These are phyloP conservation scores for Leccinum subfulvum DNA, from an alignment of 1,284 basidiomycete genomes.

Conservation along the genomic window DNA sequence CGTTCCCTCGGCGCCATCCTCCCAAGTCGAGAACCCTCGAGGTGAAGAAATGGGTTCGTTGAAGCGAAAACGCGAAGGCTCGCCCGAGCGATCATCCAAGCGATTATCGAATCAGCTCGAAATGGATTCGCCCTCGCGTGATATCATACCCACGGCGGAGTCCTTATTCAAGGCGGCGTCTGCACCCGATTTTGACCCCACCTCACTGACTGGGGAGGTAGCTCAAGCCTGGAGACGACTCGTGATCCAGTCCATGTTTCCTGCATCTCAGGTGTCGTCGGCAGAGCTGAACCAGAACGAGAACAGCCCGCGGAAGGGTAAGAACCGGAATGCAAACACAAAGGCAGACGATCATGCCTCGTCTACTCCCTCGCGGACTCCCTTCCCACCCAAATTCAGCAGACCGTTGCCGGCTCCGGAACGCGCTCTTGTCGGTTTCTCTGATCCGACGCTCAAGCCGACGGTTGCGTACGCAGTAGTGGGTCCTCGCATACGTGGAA, in stretches of 20 bases:
- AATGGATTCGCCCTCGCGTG: neutral
- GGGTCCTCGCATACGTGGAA: slow-evolving; percentile 80
- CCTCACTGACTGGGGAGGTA: slow-evolving; percentile 36
- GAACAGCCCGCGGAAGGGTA: slow-evolving; percentile 2
- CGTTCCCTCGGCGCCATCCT: slow-evolving; percentile 24
- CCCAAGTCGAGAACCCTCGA: neutral
- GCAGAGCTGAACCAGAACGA: slow-evolving; percentile 11
- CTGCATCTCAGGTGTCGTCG: slow-evolving; percentile 32
- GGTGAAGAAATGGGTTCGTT: slow-evolving; percentile 11
- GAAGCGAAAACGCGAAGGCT: slow-evolving; percentile 49
- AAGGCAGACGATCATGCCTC: neutral
- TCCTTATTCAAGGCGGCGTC: slow-evolving; percentile 24
- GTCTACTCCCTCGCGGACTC: slow-evolving; percentile 10
- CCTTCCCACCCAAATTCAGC: slow-evolving; percentile 19
- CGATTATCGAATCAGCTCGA: slow-evolving; percentile 13
- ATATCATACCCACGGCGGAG: slow-evolving; percentile 1
- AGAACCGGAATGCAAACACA: neutral
- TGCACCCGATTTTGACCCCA: slow-evolving; percentile 38
- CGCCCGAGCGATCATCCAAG: slow-evolving; percentile 37
- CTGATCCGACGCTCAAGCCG: slow-evolving; percentile 33
- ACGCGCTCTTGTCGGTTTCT: slow-evolving; percentile 18
- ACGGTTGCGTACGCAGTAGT: slow-evolving; percentile 72
- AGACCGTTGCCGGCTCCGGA: slow-evolving; percentile 25
- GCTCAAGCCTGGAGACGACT: slow-evolving; percentile 53
- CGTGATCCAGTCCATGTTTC: slow-evolving; percentile 59